Evolutionary conservation across 148 eudicot genomes (phyloP).

Genomic region (Bassia scoparia): DNA sequence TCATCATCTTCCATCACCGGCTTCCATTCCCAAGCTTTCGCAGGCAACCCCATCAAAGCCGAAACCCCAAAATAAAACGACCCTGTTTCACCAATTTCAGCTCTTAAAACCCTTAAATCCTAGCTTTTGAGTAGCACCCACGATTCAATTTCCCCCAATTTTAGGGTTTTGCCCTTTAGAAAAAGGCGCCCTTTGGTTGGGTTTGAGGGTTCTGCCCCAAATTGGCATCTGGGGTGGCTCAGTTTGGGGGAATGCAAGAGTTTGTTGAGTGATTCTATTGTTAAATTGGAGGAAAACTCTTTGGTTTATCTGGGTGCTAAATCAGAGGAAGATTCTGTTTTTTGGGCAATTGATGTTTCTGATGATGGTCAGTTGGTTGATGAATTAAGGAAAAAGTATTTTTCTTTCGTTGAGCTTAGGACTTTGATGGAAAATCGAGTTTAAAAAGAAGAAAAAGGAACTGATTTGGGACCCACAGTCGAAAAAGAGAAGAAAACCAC

Average conservation of each 20-base stretch:
- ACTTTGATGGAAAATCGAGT: conserved; percentile 99
- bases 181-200: conserved; percentile 76
- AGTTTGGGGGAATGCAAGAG: conserved; percentile 53
- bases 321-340: conserved; percentile 53
- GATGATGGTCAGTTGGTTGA: conserved; percentile 41
- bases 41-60: conserved; percentile 61
- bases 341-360: conserved; percentile 51
- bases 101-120: conserved; percentile 53
- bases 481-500: no score
- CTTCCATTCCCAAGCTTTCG: conserved; percentile 63
- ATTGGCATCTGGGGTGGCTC: conserved; percentile 94
- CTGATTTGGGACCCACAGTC: no score
- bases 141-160: conserved; percentile 45
- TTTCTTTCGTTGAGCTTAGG: conserved; percentile 82
- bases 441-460: no score
- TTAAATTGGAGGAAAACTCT: conserved; percentile 48
- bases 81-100: conserved; percentile 54
- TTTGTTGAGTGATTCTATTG: conserved; percentile 48
- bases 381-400: conserved; percentile 49
- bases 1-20: conserved; percentile 21
- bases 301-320: conserved; percentile 76
- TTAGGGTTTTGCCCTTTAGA: conserved; percentile 68
- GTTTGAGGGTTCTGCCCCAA: conserved; percentile 26
- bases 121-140: conserved; percentile 37
- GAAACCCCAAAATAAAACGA: conserved; percentile 57